Conservation (phyloP, 2,329 filamentous ascomycete genomes). For the Pseudocercospora fuligena region DNA sequence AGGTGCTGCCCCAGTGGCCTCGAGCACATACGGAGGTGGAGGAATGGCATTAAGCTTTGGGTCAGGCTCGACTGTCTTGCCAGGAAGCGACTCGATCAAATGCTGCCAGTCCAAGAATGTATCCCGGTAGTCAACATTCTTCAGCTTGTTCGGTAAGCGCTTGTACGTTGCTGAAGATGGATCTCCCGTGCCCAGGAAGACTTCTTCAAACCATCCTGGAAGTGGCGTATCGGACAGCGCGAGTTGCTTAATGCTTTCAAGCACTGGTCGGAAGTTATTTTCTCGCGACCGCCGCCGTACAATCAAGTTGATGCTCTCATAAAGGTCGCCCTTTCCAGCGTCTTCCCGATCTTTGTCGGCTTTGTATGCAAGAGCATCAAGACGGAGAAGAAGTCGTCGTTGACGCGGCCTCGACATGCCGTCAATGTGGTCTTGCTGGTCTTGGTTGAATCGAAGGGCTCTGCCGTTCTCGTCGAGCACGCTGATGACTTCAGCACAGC, state of each 20-base stretch:
- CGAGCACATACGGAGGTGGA: slow-evolving; percentile 84
- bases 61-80: slow-evolving; percentile 80
- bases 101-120: slow-evolving; percentile 97
- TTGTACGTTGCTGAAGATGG: slow-evolving; percentile 86
- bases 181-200: slow-evolving; percentile 97
- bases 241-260: slow-evolving; percentile 88
- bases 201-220: slow-evolving; percentile 91
- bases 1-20: slow-evolving; percentile 55
- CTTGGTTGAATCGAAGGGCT: slow-evolving; percentile 64
- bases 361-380: slow-evolving; percentile 80
- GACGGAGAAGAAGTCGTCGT: slow-evolving; percentile 75
- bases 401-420: slow-evolving; percentile 64
- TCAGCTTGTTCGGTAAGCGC: slow-evolving; percentile 75
- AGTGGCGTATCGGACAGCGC: slow-evolving; percentile 83
- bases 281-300: slow-evolving; percentile 82
- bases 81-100: slow-evolving; percentile 85
- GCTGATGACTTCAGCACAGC: slow-evolving; percentile 84
- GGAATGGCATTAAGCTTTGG: slow-evolving; percentile 75
- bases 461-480: slow-evolving; percentile 84
- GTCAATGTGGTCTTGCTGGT: slow-evolving; percentile 61
- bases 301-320: slow-evolving; percentile 83
- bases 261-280: slow-evolving; percentile 94
- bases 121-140: slow-evolving; percentile 85
- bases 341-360: slow-evolving; percentile 70
- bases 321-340: slow-evolving; percentile 75